These are phyloP conservation scores for Dothiorella sarmentorum DNA, from an alignment of 2,329 filamentous ascomycete genomes.

Conservation along the genomic window DNA sequence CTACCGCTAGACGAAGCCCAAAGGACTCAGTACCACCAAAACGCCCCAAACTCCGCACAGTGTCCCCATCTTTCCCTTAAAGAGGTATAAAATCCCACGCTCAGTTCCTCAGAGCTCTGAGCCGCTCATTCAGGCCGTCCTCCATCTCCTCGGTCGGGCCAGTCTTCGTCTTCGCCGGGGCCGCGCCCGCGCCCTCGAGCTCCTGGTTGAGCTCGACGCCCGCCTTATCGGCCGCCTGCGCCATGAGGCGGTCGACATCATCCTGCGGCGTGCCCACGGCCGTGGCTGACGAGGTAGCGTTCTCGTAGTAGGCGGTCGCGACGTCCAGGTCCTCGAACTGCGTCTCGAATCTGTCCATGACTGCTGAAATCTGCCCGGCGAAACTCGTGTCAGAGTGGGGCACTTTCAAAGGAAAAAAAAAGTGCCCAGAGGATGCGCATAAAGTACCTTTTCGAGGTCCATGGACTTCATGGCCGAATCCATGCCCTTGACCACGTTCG, in stretches of 20 bases:
- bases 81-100: not conserved
- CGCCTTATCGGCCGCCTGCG: conserved; percentile 82
- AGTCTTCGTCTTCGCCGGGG: conserved; percentile 54
- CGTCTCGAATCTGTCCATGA: conserved; percentile 65
- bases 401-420: not conserved
- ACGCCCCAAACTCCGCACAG: conserved; percentile 2
- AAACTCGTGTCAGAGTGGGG: not conserved
- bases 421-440: not conserved
- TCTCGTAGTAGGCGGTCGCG: conserved; percentile 70
- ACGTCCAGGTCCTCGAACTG: conserved; percentile 53
- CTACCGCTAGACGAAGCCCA: not conserved
- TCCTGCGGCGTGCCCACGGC: conserved; percentile 72
- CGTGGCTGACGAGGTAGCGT: conserved; percentile 76
- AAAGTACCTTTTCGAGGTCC: conserved; percentile 57
- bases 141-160: conserved; percentile 76
- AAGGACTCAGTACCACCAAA: not conserved
- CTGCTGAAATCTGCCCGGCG: conserved; percentile 55
- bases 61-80: not conserved
- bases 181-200: conserved; percentile 59
- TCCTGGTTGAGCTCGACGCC: conserved; percentile 78
- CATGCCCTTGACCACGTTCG: conserved; percentile 60
- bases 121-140: conserved; percentile 63
- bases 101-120: conserved; percentile 52
- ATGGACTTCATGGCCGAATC: conserved; percentile 61
- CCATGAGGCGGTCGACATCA: conserved; percentile 80